A percentile compares a stretch with the other conserved stretches of the same genome.
Evolutionary conservation across 495 filamentous ascomycete species (phyloP).

Genomic region (Trichocladium antarcticum): DNA sequence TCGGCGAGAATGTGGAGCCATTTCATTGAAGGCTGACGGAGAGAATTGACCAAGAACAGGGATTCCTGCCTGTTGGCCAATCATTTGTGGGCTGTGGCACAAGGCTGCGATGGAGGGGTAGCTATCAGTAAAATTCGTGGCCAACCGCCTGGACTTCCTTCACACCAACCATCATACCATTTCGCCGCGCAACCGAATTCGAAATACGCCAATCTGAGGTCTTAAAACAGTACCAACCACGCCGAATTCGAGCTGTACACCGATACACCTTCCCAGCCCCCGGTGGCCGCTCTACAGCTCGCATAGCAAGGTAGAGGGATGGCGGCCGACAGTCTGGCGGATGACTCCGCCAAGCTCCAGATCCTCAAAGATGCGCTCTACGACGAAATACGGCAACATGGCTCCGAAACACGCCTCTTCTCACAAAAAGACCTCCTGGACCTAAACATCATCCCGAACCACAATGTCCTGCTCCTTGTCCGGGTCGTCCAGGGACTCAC

Average conservation of each 20-base stretch:
- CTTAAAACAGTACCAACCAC: too few relatives aligned
- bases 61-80: slow-evolving; percentile 24
- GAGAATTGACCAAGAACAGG: slow-evolving; percentile 28
- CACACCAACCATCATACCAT: not conserved
- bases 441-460: slow-evolving; percentile 49
- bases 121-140: slow-evolving; percentile 14
- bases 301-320: too few relatives aligned
- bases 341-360: slow-evolving; percentile 16
- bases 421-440: slow-evolving; percentile 54
- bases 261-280: too few relatives aligned
- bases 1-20: too few relatives aligned
- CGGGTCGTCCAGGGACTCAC: slow-evolving; percentile 50
- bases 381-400: slow-evolving; percentile 24
- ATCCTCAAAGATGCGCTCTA: slow-evolving; percentile 28
- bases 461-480: slow-evolving; percentile 47
- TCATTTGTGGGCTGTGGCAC: not conserved
- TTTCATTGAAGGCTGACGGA: too few relatives aligned
- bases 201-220: too few relatives aligned
- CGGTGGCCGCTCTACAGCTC: too few relatives aligned
- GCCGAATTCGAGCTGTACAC: too few relatives aligned
- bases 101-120: slow-evolving; percentile 22
- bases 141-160: slow-evolving; percentile 2
- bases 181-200: not conserved
- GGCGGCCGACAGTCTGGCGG: slow-evolving; percentile 11
- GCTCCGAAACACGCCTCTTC: slow-evolving; percentile 44